Percentiles rank a stretch among this genome's conserved stretches.
Evolutionary conservation across 73 alveolate species (phyloP).

Genomic region (Tetrahymena malaccensis): DNA sequence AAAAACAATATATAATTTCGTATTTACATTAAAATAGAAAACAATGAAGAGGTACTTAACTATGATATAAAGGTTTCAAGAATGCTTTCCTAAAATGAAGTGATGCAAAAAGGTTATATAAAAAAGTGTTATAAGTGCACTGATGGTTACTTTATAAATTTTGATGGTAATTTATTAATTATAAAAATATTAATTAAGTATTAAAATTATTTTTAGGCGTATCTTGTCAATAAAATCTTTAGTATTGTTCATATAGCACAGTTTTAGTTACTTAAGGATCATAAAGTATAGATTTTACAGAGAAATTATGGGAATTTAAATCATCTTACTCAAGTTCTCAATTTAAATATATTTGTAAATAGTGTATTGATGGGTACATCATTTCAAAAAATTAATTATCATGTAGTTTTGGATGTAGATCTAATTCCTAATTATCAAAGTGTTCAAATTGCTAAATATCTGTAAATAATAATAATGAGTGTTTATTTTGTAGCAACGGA

Average conservation of each 20-base stretch:
- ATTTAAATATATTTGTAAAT: neutral
- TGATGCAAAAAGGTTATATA: no score
- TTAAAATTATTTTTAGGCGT: neutral
- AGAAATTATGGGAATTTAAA: neutral
- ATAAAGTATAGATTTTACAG: neutral
- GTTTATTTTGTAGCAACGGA: neutral
- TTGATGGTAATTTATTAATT: neutral
- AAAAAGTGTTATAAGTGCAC: neutral
- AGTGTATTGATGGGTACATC: neutral
- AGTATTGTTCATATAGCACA: neutral
- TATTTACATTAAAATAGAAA: neutral
- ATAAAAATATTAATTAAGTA: no score
- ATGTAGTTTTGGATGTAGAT: neutral
- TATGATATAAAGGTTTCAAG: neutral
- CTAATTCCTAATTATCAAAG: no score
- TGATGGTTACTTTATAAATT: neutral
- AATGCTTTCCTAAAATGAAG: neutral
- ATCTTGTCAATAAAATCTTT: neutral
- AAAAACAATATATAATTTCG: no score
- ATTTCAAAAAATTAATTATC: no score
- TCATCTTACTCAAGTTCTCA: neutral
- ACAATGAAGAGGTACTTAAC: neutral
- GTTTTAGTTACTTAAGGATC: neutral
- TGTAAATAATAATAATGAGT: neutral
- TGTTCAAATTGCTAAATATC: neutral